Conservation (phyloP, 1,284 basidiomycete genomes). For the Trichosporon ovoides region DNA sequence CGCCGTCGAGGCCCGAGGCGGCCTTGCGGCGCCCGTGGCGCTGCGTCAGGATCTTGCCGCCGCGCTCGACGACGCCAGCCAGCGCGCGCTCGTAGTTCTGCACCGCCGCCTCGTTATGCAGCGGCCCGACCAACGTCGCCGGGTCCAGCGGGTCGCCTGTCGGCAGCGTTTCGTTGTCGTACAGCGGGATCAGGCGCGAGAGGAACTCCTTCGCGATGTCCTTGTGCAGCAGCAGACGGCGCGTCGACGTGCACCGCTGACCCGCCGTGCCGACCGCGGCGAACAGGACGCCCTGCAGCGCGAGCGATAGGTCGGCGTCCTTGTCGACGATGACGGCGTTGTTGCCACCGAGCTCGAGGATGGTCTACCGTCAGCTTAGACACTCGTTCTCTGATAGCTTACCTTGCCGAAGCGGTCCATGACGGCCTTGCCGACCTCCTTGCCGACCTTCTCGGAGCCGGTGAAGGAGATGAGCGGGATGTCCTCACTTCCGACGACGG, state of each 20-base stretch:
- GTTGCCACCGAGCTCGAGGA: conserved; percentile 92
- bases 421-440: conserved; percentile 75
- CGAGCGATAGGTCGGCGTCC: conserved; percentile 83
- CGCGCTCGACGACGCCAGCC: conserved; percentile 58
- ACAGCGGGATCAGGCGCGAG: conserved; percentile 58
- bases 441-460: conserved; percentile 81
- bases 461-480: conserved; percentile 92
- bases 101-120: conserved; percentile 70
- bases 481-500: conserved; percentile 64
- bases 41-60: conserved; percentile 61
- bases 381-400: background rate
- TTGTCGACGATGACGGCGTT: conserved; percentile 86
- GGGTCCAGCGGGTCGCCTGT: conserved; percentile 76
- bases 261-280: conserved; percentile 91
- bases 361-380: conserved; percentile 43
- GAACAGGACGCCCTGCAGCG: conserved; percentile 77
- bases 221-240: conserved; percentile 80
- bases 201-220: conserved; percentile 72
- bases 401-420: conserved; percentile 53
- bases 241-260: conserved; percentile 89
- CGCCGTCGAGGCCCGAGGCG: conserved; percentile 52
- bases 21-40: conserved; percentile 32
- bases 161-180: conserved; percentile 59
- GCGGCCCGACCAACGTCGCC: conserved; percentile 73
- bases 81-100: conserved; percentile 62